Conservation (phyloP, 495 filamentous ascomycete species). For the Xanthoparmelia taractica region DNA sequence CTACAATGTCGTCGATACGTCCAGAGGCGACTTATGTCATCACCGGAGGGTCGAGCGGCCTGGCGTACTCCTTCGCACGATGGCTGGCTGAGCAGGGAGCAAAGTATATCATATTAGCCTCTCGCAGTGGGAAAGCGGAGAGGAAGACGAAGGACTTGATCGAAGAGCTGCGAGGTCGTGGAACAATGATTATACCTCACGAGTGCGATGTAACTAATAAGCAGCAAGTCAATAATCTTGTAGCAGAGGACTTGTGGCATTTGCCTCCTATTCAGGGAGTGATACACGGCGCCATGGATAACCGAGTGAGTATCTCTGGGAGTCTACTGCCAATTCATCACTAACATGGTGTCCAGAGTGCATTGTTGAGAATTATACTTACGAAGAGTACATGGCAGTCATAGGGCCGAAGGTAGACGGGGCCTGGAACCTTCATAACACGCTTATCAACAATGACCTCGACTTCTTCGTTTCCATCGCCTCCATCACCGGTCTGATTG, state of each 20-base stretch:
- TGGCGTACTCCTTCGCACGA: conserved; percentile 24
- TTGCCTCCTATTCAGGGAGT: conserved; percentile 23
- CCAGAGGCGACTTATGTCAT: conserved; percentile 30
- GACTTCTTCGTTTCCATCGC: conserved; percentile 43
- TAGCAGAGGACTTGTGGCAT: neutral
- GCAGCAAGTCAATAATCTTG: conserved; percentile 1
- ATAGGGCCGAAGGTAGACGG: conserved; percentile 36
- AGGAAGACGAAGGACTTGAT: conserved; percentile 11
- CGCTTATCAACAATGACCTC: conserved; percentile 21
- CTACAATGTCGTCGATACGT: conserved; percentile 7
- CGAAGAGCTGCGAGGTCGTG: conserved; percentile 17
- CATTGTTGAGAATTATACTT: conserved; percentile 29
- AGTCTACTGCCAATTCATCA: too few relatives aligned
- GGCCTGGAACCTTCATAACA: conserved; percentile 32
- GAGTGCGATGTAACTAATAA: conserved; percentile 37
- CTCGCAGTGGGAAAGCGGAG: conserved; percentile 21
- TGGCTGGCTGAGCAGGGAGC: conserved; percentile 30
- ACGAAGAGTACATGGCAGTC: conserved; percentile 27
- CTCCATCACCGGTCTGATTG: conserved; percentile 27
- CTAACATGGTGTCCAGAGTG: too few relatives aligned
- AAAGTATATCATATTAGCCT: conserved; percentile 29
- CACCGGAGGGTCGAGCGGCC: conserved; percentile 30
- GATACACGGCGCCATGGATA: conserved; percentile 28
- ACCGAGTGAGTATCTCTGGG: neutral
- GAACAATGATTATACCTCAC: conserved; percentile 30